Percentiles rank a stretch among this genome's conserved stretches.
phyloP scores from a whole-genome alignment of 805 yeast species.

The Lipomyces yamadae region DNA sequence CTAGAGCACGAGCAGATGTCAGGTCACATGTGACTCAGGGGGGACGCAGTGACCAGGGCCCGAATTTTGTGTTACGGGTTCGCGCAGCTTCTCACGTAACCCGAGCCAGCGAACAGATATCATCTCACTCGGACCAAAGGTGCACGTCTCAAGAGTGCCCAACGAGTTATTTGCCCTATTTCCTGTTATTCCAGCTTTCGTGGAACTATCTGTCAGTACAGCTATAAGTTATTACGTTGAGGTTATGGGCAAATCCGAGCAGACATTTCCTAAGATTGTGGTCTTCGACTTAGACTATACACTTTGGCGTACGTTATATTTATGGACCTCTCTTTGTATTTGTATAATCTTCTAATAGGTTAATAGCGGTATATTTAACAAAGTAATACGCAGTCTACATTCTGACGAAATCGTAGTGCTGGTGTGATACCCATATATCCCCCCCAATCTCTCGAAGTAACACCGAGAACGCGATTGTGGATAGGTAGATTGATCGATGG shows the following conservation, averaged over 20 bases:
- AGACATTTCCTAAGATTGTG: slow-evolving; percentile 54
- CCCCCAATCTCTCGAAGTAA: slow-evolving; percentile 55
- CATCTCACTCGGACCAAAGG: too few relatives aligned
- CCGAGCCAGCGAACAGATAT: too few relatives aligned
- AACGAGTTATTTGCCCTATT: not conserved
- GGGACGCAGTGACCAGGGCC: not conserved
- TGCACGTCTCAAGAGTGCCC: too few relatives aligned
- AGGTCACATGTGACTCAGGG: not conserved
- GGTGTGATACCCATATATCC: slow-evolving; percentile 78
- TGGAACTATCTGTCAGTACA: not conserved
- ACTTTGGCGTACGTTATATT: slow-evolving; percentile 62
- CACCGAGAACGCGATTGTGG: slow-evolving; percentile 51
- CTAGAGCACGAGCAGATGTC: not conserved
- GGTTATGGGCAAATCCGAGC: not conserved
- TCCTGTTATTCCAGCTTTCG: too few relatives aligned
- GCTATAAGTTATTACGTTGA: not conserved
- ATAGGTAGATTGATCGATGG: slow-evolving; percentile 42
- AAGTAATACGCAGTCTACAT: not conserved
- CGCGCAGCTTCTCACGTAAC: too few relatives aligned
- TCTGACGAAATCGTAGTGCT: slow-evolving; percentile 47
- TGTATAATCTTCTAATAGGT: slow-evolving; percentile 7
- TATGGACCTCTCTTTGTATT: not conserved
- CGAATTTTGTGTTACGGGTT: too few relatives aligned
- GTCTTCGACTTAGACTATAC: slow-evolving; percentile 81
- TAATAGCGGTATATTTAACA: slow-evolving; percentile 23